These are phyloP conservation scores for Calonectria henricotiae DNA, from an alignment of 2,329 filamentous ascomycete genomes.

Conservation along the genomic window DNA sequence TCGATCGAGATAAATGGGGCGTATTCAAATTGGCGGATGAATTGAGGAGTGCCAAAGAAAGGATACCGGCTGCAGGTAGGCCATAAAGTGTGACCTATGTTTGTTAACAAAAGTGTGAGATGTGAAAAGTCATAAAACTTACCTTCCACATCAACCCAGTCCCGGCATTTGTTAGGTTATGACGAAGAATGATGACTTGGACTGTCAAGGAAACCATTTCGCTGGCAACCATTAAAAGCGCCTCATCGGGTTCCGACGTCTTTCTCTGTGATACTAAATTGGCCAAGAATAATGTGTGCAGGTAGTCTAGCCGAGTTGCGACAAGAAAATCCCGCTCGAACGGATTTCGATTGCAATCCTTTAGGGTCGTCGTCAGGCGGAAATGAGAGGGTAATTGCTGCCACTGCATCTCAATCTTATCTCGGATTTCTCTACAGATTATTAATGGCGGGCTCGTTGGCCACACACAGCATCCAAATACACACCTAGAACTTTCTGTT, in stretches of 20 bases:
- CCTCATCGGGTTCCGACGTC: constrained; percentile 33
- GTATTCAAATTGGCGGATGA: constrained; percentile 1
- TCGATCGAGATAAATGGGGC: constrained; percentile 19
- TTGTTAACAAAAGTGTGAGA: background rate
- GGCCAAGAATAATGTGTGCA: constrained; percentile 39
- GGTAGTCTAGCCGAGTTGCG: constrained; percentile 38
- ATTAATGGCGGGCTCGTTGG: background rate
- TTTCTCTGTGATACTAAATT: constrained; percentile 19
- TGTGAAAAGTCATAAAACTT: background rate
- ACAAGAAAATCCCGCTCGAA: constrained; percentile 40
- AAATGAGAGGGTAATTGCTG: constrained; percentile 35
- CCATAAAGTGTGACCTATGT: constrained; percentile 41
- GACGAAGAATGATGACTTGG: constrained; percentile 40
- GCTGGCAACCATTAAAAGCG: constrained; percentile 28
- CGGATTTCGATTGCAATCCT: constrained; percentile 23
- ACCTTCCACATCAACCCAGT: constrained; percentile 43
- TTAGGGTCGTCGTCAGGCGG: constrained; percentile 29
- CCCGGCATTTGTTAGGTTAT: constrained; percentile 39
- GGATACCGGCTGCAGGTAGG: constrained; percentile 39
- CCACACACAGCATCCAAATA: background rate
- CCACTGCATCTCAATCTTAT: constrained; percentile 38
- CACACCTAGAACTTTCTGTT: constrained; percentile 13
- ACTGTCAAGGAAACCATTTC: constrained; percentile 41
- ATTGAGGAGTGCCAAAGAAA: constrained; percentile 38
- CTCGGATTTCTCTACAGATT: constrained; percentile 28